Evolutionary conservation across 129 eudicot genomes (phyloP).

Genomic region (Centaurea solstitialis): DNA sequence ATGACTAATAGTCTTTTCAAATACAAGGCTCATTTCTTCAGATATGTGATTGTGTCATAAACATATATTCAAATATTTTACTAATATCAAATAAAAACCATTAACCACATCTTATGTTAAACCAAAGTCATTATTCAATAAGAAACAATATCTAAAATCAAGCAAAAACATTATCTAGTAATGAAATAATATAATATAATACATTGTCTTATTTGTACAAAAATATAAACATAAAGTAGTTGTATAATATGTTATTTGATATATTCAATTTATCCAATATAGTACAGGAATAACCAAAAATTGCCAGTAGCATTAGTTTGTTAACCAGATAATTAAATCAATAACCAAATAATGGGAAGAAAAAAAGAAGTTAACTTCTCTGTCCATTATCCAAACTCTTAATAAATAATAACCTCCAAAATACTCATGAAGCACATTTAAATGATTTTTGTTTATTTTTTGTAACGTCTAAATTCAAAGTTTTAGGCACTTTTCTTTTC

Average conservation of each 20-base stretch:
- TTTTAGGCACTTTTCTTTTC: not conserved
- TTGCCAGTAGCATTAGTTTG: not conserved
- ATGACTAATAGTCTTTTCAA: too few species aligned
- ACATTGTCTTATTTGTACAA: not conserved
- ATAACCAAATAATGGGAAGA: not conserved
- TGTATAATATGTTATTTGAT: not conserved
- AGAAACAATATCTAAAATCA: not conserved
- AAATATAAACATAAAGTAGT: too few species aligned
- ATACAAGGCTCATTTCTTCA: not conserved
- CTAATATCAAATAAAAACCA: not conserved
- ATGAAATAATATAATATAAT: too few species aligned
- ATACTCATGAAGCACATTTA: not conserved
- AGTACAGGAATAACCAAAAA: not conserved
- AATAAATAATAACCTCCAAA: not conserved
- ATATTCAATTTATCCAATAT: too few species aligned
- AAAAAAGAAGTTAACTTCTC: not conserved
- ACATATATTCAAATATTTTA: not conserved
- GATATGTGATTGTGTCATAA: not conserved
- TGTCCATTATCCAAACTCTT: not conserved
- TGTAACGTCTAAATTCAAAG: not conserved
- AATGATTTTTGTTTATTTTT: not conserved
- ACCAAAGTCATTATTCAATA: not conserved
- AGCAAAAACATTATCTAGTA: not conserved
- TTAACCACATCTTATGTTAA: not conserved
- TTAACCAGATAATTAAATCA: not conserved